Base-by-base conservation (phyloP, 768 basidiomycete species). In the Omphalotus guepiniiformis region DNA sequence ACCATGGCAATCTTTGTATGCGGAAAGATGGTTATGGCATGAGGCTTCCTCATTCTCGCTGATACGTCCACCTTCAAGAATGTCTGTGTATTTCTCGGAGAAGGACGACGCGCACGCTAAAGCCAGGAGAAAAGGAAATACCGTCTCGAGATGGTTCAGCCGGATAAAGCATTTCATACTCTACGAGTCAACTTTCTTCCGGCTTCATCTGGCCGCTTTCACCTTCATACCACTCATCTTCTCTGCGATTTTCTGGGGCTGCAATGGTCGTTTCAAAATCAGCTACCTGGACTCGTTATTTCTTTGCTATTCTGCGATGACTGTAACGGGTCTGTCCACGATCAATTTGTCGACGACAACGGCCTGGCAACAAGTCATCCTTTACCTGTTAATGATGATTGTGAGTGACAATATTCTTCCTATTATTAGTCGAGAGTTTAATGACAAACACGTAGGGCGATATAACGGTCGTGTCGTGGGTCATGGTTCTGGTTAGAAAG, bases 401-500 rank as follows among this genome's bases (percentile, higher is more conserved):
- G 76, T 75, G 50, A 61, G 67, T 15, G n/a, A n/a, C n/a, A 38
- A 28, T 50, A 32, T 26, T 28, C 18, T 28, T 37, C 16, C 21
- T 28, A 18, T 3, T 35, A 45, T 34, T 35, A 21, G 27, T 28
- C 42, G 16, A 47, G 16, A 32, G 25, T 38, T 2, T 13, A 28
- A 30, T 49, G 3, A 55, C 52, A 32, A 9, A 42, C 21, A 34
- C 52, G 2, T 48, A 78, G 68, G 75, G 76, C 1, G 68, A 74
- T 46, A 57, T 73, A 43, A 75, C 76, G 0, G 65, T 71, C 21
- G 76, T 82, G 15, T 80, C 80, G 2, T 82, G 83, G 78, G 63
- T 81, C 32, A 82, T 83, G 74, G 81, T 85, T 25, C 65, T 82
- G 38, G 74, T 82, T n/a, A 68, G 84, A 45, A 75, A 78, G 76